Evolutionary conservation across 129 eudicot genomes (phyloP).

Genomic region (Lactuca saligna): DNA sequence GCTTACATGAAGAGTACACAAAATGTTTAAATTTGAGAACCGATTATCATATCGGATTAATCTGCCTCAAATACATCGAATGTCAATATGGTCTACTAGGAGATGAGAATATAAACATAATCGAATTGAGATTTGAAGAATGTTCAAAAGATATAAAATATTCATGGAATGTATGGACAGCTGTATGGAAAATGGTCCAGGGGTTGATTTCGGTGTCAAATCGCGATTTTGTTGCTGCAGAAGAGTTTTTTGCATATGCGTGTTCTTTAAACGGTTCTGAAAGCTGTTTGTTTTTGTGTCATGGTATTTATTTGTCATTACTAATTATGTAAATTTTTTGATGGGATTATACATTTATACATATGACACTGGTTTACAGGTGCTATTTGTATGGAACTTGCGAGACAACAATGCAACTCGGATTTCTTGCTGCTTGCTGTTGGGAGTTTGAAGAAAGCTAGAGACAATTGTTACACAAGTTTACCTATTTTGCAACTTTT

Average conservation of each 20-base stretch:
- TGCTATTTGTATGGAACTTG: constrained; percentile 83
- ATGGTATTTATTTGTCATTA: constrained; percentile 48
- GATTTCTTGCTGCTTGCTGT: constrained; percentile 58
- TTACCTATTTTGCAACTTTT: constrained; percentile 67
- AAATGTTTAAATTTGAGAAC: constrained; percentile 67
- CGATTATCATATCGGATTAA: constrained; percentile 72
- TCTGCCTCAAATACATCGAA: constrained; percentile 61
- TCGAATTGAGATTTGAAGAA: constrained; percentile 56
- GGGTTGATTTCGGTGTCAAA: constrained; percentile 59
- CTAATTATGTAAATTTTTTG: not conserved
- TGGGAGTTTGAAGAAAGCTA: constrained; percentile 84
- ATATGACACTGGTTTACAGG: constrained; percentile 39
- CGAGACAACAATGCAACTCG: constrained; percentile 61
- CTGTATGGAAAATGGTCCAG: constrained; percentile 54
- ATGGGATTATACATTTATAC: not conserved
- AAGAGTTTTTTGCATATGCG: constrained; percentile 65
- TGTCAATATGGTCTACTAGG: constrained; percentile 44
- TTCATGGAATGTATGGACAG: constrained; percentile 75
- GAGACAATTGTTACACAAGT: constrained; percentile 39
- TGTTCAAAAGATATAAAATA: constrained; percentile 56
- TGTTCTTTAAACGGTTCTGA: constrained; percentile 64
- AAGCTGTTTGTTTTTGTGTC: constrained; percentile 74
- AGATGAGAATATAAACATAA: constrained; percentile 32
- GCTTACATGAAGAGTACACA: constrained; percentile 50
- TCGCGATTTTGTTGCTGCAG: constrained; percentile 62